phyloP scores from a whole-genome alignment of 371 early-diverging fungal species.

The Mucor piriformis region DNA sequence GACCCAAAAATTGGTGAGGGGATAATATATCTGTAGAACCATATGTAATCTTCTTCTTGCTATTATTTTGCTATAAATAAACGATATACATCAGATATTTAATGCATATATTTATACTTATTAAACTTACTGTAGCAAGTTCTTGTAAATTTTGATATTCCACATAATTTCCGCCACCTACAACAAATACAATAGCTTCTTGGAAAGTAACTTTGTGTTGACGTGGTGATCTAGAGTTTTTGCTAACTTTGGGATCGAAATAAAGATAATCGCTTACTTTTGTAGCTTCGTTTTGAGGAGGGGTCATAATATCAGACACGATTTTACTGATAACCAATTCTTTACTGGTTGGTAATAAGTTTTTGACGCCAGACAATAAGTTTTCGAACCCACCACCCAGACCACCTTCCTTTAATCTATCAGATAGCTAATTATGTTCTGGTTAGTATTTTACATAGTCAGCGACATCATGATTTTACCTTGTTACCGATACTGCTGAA shows the following conservation, averaged over 20 bases:
- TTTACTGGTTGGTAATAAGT: constrained; percentile 86
- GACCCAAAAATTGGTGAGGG: constrained; percentile 83
- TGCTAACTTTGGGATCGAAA: constrained; percentile 85
- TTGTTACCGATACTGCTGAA: constrained; percentile 88
- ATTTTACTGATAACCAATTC: constrained; percentile 87
- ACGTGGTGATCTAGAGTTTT: constrained; percentile 46
- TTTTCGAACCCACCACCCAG: constrained; percentile 81
- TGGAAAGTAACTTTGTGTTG: constrained; percentile 69
- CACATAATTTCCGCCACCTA: constrained; percentile 96
- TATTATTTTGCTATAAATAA: constrained; percentile 53
- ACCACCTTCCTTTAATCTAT: constrained; percentile 79
- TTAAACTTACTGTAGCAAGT: constrained; percentile 65
- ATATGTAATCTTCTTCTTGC: constrained; percentile 87
- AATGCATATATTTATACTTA: too few species aligned
- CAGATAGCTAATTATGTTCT: constrained; percentile 60
- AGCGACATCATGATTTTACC: constrained; percentile 36
- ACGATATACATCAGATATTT: not conserved
- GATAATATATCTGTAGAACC: constrained; percentile 95
- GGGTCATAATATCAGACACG: constrained; percentile 85
- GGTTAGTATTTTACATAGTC: not conserved
- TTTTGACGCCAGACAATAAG: constrained; percentile 92
- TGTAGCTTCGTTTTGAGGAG: constrained; percentile 54
- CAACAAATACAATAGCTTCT: constrained; percentile 94
- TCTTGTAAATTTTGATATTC: constrained; percentile 96
- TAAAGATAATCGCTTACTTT: constrained; percentile 83